These are phyloP conservation scores for Dictyostelium capitatum DNA, from an alignment of 78 protist species.

Conservation along the genomic window DNA sequence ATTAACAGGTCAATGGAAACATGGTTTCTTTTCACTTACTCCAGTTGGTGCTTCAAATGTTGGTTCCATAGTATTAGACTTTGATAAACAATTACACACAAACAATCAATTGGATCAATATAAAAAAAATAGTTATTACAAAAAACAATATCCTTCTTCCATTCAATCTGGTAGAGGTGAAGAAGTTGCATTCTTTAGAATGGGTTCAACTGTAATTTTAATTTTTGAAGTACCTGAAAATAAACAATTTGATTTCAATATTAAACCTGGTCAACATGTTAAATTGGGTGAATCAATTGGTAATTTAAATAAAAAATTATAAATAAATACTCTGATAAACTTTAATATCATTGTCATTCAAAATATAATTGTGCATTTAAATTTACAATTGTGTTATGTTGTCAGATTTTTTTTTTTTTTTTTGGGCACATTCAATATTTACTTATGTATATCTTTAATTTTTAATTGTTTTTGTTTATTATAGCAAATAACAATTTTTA, in stretches of 20 bases:
- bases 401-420: too few relatives aligned
- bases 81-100: conserved; percentile 43
- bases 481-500: too few relatives aligned
- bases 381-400: too few relatives aligned
- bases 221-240: conserved; percentile 71
- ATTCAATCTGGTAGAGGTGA: conserved; percentile 21
- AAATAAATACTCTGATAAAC: too few relatives aligned
- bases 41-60: conserved; percentile 86
- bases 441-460: too few relatives aligned
- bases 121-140: neutral
- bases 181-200: conserved; percentile 74
- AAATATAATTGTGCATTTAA: too few relatives aligned
- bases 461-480: too few relatives aligned
- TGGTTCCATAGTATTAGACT: conserved; percentile 74
- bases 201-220: conserved; percentile 81
- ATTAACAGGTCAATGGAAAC: conserved; percentile 67
- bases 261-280: conserved; percentile 59
- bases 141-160: neutral
- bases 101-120: conserved; percentile 15
- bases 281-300: conserved; percentile 68
- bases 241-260: conserved; percentile 38
- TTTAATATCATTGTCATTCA: too few relatives aligned
- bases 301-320: neutral
- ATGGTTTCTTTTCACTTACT: conserved; percentile 79
- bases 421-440: too few relatives aligned